These are phyloP conservation scores for Discostella stelligeroides DNA, from an alignment of 108 stramenopile species.

Conservation along the genomic window DNA sequence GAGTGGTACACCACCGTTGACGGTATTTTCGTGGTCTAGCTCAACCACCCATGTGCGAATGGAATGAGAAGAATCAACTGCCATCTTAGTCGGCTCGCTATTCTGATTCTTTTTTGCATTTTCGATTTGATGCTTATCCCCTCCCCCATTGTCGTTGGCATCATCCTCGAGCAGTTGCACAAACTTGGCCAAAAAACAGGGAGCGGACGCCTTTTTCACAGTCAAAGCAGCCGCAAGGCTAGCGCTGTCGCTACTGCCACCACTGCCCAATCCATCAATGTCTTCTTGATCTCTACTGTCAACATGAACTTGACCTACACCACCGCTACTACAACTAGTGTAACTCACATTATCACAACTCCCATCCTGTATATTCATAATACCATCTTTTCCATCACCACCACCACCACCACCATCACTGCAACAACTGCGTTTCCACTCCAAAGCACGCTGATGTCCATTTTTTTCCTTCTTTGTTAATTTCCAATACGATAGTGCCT, in stretches of 20 bases:
- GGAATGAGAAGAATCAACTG: neutral
- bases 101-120: neutral
- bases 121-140: neutral
- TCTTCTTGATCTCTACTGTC: neutral
- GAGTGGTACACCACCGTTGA: too few species aligned
- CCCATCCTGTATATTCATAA: neutral
- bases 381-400: neutral
- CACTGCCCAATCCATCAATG: neutral
- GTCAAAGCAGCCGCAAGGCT: too few species aligned
- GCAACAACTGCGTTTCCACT: constrained; percentile 11
- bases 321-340: neutral
- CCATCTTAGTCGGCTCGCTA: neutral
- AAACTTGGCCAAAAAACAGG: constrained; percentile 5
- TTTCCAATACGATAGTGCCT: constrained; percentile 30
- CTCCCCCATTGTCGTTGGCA: neutral
- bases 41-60: neutral
- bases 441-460: constrained; percentile 22
- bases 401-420: neutral
- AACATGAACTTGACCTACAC: neutral
- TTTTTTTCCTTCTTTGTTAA: constrained; percentile 17
- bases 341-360: neutral
- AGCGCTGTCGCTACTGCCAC: neutral
- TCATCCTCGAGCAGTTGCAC: neutral
- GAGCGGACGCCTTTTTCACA: constrained; percentile 1
- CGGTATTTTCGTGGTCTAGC: neutral